Conservation (phyloP, 2,329 filamentous ascomycete genomes). For the Akanthomyces dipterigenus region DNA sequence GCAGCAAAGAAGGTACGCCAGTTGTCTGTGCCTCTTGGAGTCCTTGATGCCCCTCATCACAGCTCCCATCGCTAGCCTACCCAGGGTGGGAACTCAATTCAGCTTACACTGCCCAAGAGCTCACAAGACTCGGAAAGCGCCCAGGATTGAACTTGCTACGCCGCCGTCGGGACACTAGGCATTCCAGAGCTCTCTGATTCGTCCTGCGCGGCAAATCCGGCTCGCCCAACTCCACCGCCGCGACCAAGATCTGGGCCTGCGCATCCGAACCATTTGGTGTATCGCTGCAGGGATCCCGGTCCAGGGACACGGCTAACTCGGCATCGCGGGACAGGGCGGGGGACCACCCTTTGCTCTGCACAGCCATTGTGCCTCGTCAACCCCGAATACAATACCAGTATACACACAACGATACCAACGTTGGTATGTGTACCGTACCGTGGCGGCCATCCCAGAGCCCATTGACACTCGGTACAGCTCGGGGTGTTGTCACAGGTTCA, state of each 20-base stretch:
- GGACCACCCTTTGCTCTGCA: not conserved
- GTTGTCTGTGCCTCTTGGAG: not conserved
- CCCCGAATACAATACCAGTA: no score
- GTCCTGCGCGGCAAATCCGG: not conserved
- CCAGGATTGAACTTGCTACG: not conserved
- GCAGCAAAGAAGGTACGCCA: not conserved
- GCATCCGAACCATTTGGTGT: not conserved
- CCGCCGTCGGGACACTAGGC: not conserved
- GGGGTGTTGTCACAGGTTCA: not conserved
- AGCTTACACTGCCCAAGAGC: not conserved
- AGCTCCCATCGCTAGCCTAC: not conserved
- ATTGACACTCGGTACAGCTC: not conserved
- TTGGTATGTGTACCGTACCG: no score
- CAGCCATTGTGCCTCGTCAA: not conserved
- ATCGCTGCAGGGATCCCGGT: not conserved
- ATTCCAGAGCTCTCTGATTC: not conserved
- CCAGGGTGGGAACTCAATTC: not conserved
- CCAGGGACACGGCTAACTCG: conserved; percentile 5
- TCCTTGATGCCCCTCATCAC: not conserved
- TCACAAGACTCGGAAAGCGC: no score
- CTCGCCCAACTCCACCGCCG: not conserved
- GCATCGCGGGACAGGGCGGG: not conserved
- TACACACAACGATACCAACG: no score
- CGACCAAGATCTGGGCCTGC: not conserved
- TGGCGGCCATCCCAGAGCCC: no score